phyloP scores from a whole-genome alignment of 345 rosid genomes.

The Fremontodendron californicum region DNA sequence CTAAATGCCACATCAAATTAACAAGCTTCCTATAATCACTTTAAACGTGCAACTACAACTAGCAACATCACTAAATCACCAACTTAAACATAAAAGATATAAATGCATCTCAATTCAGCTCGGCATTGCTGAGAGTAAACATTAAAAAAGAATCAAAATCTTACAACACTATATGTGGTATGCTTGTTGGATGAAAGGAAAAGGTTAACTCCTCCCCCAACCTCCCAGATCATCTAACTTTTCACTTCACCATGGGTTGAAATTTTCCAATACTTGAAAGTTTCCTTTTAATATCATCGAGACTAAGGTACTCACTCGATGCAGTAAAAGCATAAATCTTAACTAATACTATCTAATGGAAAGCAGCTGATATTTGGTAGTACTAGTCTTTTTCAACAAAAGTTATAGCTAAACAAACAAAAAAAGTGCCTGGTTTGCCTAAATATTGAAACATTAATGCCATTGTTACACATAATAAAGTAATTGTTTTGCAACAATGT shows the following conservation, averaged over 20 bases:
- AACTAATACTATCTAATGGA: background rate
- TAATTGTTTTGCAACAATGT: background rate
- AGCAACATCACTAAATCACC: background rate
- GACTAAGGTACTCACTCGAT: background rate
- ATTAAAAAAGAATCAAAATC: background rate
- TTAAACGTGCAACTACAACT: constrained; percentile 8
- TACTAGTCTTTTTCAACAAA: background rate
- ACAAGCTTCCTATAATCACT: constrained; percentile 1
- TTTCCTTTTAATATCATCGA: background rate
- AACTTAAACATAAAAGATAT: background rate
- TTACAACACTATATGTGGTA: background rate
- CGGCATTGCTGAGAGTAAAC: background rate
- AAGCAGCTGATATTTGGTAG: background rate
- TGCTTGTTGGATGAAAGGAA: background rate
- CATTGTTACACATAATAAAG: background rate
- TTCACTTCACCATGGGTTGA: background rate
- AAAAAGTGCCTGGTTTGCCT: background rate
- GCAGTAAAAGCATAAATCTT: background rate
- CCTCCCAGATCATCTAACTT: background rate
- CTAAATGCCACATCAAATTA: background rate
- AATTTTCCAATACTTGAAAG: constrained; percentile 1
- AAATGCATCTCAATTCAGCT: background rate
- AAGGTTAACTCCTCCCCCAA: background rate
- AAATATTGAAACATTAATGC: background rate
- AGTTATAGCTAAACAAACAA: background rate